phyloP scores from a whole-genome alignment of 306 rosid genomes.

The Pachyrhizus erosus region DNA sequence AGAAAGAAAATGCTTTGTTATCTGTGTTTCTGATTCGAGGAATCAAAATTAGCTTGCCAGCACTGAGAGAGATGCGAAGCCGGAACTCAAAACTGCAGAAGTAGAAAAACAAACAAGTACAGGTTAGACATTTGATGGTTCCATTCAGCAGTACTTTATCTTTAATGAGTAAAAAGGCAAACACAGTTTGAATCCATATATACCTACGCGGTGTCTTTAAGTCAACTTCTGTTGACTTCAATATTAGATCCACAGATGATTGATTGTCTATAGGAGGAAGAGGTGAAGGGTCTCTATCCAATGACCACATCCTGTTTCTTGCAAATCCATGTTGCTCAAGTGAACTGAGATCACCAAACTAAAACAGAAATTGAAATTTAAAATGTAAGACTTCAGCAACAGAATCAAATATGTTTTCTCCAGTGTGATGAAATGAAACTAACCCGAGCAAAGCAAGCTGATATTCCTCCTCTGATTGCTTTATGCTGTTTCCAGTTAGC shows the following conservation, averaged over 20 bases:
- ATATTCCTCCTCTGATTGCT: slow-evolving; percentile 82
- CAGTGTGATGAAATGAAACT: slow-evolving; percentile 31
- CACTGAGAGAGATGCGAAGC: slow-evolving; percentile 64
- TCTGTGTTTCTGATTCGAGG: slow-evolving; percentile 73
- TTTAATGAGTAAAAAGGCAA: background rate
- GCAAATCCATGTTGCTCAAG: slow-evolving; percentile 67
- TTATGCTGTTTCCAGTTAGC: slow-evolving; percentile 65
- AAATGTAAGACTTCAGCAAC: slow-evolving; percentile 5
- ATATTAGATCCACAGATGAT: slow-evolving; percentile 73
- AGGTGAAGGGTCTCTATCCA: slow-evolving; percentile 72
- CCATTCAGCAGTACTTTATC: background rate
- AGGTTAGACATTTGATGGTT: slow-evolving; percentile 3
- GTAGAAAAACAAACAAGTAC: background rate
- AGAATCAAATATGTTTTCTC: slow-evolving; percentile 20
- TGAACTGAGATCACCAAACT: slow-evolving; percentile 74
- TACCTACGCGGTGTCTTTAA: slow-evolving; percentile 69
- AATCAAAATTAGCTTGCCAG: slow-evolving; percentile 71
- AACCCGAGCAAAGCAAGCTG: slow-evolving; percentile 72
- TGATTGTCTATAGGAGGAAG: slow-evolving; percentile 65
- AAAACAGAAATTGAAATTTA: slow-evolving; percentile 34
- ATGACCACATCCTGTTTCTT: slow-evolving; percentile 72
- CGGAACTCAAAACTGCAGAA: slow-evolving; percentile 72
- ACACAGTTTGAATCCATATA: slow-evolving; percentile 17
- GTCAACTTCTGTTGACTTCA: slow-evolving; percentile 69
- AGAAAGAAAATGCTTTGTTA: slow-evolving; percentile 62